Evolutionary conservation across 2,329 filamentous ascomycete genomes (phyloP), one percentile per base, ranked within the genome.

Genomic region (Diaporthe ampelina): DNA sequence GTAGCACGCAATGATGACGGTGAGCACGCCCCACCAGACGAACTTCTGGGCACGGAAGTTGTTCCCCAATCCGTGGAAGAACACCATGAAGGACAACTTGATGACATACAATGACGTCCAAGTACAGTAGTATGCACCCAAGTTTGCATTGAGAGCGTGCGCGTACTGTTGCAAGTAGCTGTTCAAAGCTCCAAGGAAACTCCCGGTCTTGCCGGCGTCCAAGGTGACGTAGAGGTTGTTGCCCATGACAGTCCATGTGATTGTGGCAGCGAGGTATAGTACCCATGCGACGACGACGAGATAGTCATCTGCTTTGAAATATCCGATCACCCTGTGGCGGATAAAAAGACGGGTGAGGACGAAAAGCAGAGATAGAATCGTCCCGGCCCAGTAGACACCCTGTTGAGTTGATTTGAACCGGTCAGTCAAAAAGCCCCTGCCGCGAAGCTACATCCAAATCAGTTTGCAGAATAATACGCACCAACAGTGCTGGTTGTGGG

Each of bases 21-120:
- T 35, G 35, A 59, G 57, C 57, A 59, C 57, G 17, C 35, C 15
- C 57, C 57, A 59, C 57, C 57, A 59, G 7, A 40, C 35, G n/a
- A 59, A 15, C 13, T n/a, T 59, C 29, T 59, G 57, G 1, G 57
- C 35, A 4, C 57, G 32, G 21, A 59, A 11, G 11, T 59, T 37
- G 11, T 40, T 40, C 5, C 57, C 35, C 0, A 59, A 40, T 2
- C 19, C 21, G 3, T 21, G 35, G 15, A 59, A 59, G n/a, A 59
- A 59, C 57, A 59, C 57, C 57, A 59, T 59, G 35, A 59, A 59
- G 13, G 57, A 59, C 13, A 59, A 5, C 24, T 59, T 59, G n/a
- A 59, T 40, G 21, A 26, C 15, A 8, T 59, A 59, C 13, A 59
- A 40, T 8, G 35, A 59, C 3, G 57, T 59, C 57, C 57, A 59